Evolutionary conservation across 768 basidiomycete genomes (phyloP), one percentile per base, ranked within the genome.

Genomic region (Saitozyma podzolica): DNA sequence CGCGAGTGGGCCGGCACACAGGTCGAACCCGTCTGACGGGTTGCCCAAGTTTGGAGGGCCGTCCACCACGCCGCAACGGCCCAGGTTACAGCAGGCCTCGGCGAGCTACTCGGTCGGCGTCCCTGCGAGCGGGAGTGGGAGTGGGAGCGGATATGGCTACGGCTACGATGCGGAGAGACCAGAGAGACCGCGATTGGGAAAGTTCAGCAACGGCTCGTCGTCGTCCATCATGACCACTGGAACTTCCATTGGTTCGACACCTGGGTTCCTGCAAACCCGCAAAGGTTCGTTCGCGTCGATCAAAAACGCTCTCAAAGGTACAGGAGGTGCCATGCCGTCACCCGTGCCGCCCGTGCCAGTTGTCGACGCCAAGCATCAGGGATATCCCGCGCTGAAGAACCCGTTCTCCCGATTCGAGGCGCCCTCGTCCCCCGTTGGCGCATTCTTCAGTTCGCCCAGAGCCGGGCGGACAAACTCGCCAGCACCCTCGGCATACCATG

Each of bases 341-440:
- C 48, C 50, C 13, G 67, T 67, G 0, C 75, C 75, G 16, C 70
- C 75, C 14, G 68, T 76, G 4, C 72, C 72, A 7, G 41, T 63
- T 3, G 51, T 73, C 13, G 67, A 73, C 59, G 42, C 55, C 40
- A 66, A 57, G 42, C 61, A 45, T 54, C 56, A 52, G 68, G 64
- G 68, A 11, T 75, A 75, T 54, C 77, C 77, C 47, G 72, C 70
- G 5, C 66, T 78, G 1, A 64, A 69, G 19, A 78, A 78, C 58
- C 77, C 77, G 0, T 78, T 77, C 56, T 73, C 69, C 0, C 52
- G 72, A 14, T 64, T 66, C 29, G 73, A 74, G 14, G 20, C 57
- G 20, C 74, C 71, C 17, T 51, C 67, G 20, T 72, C 70, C 17
- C 75, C 70, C 13, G 61, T 56, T 11, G 37, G 58, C 17, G 41